Evolutionary conservation across 495 filamentous ascomycete species (phyloP).

Genomic region (Collariella sp.): DNA sequence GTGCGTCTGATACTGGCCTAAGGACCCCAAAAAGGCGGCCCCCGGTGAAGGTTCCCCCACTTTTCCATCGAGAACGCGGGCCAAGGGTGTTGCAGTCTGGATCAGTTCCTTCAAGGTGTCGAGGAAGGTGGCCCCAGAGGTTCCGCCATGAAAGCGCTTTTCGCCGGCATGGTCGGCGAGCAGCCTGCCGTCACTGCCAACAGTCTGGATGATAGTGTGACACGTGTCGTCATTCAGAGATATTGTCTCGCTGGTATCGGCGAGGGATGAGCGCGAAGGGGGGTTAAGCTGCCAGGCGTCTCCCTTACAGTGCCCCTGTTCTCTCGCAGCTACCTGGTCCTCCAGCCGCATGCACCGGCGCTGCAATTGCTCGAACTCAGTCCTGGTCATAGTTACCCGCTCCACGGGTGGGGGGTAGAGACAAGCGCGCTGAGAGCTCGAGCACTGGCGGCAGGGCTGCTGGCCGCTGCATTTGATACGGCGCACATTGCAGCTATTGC

Average conservation of each 20-base stretch:
- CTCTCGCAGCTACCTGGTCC: conserved; percentile 4
- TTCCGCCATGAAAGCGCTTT: conserved; percentile 30
- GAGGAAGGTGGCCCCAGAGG: conserved; percentile 33
- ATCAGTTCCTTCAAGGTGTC: conserved; percentile 34
- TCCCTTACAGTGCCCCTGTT: neutral
- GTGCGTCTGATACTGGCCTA: conserved; percentile 33
- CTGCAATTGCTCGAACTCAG: conserved; percentile 24
- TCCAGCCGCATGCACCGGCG: conserved; percentile 16
- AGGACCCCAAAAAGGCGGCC: conserved; percentile 19
- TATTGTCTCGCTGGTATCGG: conserved; percentile 2
- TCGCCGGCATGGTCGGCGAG: conserved; percentile 29
- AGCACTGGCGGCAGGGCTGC: conserved; percentile 30
- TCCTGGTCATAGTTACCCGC: conserved; percentile 24
- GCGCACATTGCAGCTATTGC: conserved; percentile 38
- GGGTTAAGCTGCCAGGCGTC: neutral
- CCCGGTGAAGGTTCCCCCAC: neutral
- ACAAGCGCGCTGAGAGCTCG: conserved; percentile 22
- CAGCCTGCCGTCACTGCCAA: conserved; percentile 22
- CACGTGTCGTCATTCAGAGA: conserved; percentile 3
- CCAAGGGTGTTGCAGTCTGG: conserved; percentile 15
- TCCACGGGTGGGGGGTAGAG: conserved; percentile 25
- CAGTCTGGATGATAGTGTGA: neutral
- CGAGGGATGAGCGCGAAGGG: neutral
- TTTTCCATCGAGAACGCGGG: neutral
- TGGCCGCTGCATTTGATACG: conserved; percentile 39